These are phyloP conservation scores for Apiotrichum laibachii DNA, from an alignment of 1,284 basidiomycete species.

Conservation along the genomic window DNA sequence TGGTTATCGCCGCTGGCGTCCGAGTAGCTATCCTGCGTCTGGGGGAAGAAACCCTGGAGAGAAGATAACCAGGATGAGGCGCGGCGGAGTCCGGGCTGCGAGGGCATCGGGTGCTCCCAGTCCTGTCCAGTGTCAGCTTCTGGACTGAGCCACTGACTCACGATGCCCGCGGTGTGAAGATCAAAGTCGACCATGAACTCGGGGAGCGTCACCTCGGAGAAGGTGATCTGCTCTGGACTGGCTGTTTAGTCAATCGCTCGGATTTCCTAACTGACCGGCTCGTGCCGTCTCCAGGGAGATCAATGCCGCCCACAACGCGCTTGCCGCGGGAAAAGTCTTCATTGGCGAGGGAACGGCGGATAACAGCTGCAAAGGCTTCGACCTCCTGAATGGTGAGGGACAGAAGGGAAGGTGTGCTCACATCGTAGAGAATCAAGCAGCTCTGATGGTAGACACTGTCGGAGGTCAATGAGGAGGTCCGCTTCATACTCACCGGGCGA, in stretches of 20 bases:
- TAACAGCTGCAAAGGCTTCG: constrained; percentile 30
- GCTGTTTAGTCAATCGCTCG: background rate
- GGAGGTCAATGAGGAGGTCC: background rate
- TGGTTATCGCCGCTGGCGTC: background rate
- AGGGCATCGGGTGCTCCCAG: constrained; percentile 34
- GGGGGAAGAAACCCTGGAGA: constrained; percentile 12
- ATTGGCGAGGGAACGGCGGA: constrained; percentile 29
- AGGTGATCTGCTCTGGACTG: constrained; percentile 44
- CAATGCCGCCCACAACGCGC: constrained; percentile 23
- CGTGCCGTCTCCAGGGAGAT: constrained; percentile 35
- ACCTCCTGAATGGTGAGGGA: constrained; percentile 25
- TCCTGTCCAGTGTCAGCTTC: constrained; percentile 23
- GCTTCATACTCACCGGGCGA: constrained; percentile 63
- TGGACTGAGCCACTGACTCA: constrained; percentile 16
- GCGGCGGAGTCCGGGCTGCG: constrained; percentile 5
- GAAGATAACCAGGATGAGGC: background rate
- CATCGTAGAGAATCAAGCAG: constrained; percentile 40
- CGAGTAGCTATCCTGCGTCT: background rate
- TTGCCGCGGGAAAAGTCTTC: constrained; percentile 10
- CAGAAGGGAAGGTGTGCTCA: constrained; percentile 8
- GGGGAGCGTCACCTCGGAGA: constrained; percentile 21
- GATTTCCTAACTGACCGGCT: constrained; percentile 27
- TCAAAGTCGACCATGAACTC: constrained; percentile 22
- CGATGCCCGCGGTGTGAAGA: constrained; percentile 29
- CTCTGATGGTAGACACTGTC: constrained; percentile 36